Evolutionary conservation across 192 early-diverging fungal genomes (phyloP).

Genomic region (Diversispora eburnea): DNA sequence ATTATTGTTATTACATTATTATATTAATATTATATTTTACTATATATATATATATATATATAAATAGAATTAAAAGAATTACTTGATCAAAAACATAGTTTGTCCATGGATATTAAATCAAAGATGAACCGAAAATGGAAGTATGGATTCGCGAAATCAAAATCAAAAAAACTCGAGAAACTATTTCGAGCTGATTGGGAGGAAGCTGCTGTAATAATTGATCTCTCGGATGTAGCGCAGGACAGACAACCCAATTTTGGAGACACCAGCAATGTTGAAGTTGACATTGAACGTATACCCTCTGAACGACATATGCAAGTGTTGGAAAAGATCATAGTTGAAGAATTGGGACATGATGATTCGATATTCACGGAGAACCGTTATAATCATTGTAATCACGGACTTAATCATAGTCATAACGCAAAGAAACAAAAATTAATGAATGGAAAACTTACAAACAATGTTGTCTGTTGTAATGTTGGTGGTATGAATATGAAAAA

Average conservation of each 20-base stretch:
- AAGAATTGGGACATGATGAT: slow-evolving; percentile 37
- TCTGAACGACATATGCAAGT: slow-evolving; percentile 41
- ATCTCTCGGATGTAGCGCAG: slow-evolving; percentile 40
- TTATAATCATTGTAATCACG: not conserved
- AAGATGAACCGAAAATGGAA: not conserved
- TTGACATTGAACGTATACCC: slow-evolving; percentile 37
- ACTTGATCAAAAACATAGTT: slow-evolving; percentile 2
- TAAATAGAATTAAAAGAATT: slow-evolving; percentile 33
- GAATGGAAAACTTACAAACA: not conserved
- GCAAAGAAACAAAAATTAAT: slow-evolving; percentile 17
- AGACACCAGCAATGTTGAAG: slow-evolving; percentile 23
- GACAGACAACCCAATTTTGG: slow-evolving; percentile 33
- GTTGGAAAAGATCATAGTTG: slow-evolving; percentile 39
- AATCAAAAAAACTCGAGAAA: slow-evolving; percentile 36
- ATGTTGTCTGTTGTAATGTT: not conserved
- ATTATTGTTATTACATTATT: not conserved
- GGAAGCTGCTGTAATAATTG: slow-evolving; percentile 43
- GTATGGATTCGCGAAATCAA: slow-evolving; percentile 6
- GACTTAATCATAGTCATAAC: not conserved
- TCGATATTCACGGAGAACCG: not conserved
- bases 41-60: not conserved
- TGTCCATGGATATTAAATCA: not conserved
- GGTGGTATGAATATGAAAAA: slow-evolving; percentile 1
- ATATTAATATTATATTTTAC: not conserved
- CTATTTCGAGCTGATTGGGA: slow-evolving; percentile 42